Evolutionary conservation across 257 asterid species (phyloP), one percentile per base, ranked within the genome.

Genomic region (Penstemon newberryi): DNA sequence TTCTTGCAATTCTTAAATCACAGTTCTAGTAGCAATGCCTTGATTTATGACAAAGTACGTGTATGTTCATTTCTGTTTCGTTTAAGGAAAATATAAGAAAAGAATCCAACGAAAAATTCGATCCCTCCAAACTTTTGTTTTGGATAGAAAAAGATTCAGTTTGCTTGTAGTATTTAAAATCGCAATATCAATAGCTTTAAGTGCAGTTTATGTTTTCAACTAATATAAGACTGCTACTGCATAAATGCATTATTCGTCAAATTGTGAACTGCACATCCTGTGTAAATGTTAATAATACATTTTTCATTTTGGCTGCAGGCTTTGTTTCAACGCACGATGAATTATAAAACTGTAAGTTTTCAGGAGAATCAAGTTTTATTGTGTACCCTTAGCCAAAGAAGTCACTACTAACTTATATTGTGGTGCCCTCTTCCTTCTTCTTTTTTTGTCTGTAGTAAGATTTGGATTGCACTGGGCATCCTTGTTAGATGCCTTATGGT

Each of bases 321-420:
- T 40, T 47, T 53, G 75, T 65, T 69, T 60, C 83, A 6, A 75
- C 53, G 65, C 91, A 86, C 77, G 97, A 84, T n/a, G 96, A 87
- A 76, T 72, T 90, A 63, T 90, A 70, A 76, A 73, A 72, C 49
- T 65, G 36, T 15, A 54, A 68, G 39, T 56, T 52, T 44, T 52
- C 72, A 51, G 8, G 40, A 49, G 50, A 58, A 47, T 19, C 73
- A 42, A 19, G 56, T 66, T 58, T 36, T 15, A 60, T 56, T 65
- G 39, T 59, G 51, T 49, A 15, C 54, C 54, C 18, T 12, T 49
- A 49, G n/a, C 18, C 54, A 7, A 7, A 46, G 11, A 46, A 46
- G 51, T 46, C 8, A 6, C 10, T 6, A 12, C 8, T 46, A 7
- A 6, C 6, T 46, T 7, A 46, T 46, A 46, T 46, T 46, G 2